Evolutionary conservation across 495 filamentous ascomycete genomes (phyloP).

Genomic region (Penicillium soppii): DNA sequence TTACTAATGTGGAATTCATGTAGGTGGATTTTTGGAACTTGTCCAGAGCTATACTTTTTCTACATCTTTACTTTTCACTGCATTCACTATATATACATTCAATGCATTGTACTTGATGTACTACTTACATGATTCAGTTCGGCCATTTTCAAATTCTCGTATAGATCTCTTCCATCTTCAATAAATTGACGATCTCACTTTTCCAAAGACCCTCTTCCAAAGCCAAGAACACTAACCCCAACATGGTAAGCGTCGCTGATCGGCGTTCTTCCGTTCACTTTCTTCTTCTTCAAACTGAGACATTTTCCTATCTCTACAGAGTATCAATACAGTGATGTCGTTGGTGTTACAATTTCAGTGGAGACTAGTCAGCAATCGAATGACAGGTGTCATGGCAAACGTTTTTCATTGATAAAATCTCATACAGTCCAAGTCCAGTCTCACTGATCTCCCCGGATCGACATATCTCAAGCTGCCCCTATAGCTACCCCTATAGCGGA

Average conservation of each 20-base stretch:
- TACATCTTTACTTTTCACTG: too few relatives aligned
- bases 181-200: neutral
- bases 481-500: slow-evolving; percentile 4
- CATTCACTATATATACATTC: too few relatives aligned
- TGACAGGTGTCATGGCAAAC: neutral
- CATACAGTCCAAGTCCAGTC: neutral
- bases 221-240: slow-evolving; percentile 12
- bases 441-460: slow-evolving; percentile 17
- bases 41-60: too few relatives aligned
- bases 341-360: neutral
- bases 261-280: slow-evolving; percentile 6
- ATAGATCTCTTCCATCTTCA: too few relatives aligned
- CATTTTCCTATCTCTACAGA: slow-evolving; percentile 8
- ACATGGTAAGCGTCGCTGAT: slow-evolving; percentile 14
- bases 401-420: neutral
- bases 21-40: too few relatives aligned
- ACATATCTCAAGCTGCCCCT: slow-evolving; percentile 6
- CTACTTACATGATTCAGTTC: too few relatives aligned
- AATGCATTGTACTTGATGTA: too few relatives aligned
- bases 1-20: neutral
- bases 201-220: neutral
- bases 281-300: slow-evolving; percentile 5
- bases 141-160: too few relatives aligned
- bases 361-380: neutral
- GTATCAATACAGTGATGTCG: neutral